Percentiles rank a stretch among this genome's conserved stretches.
phyloP scores from a whole-genome alignment of 805 yeast genomes.

The Candida cerambycidarum region DNA sequence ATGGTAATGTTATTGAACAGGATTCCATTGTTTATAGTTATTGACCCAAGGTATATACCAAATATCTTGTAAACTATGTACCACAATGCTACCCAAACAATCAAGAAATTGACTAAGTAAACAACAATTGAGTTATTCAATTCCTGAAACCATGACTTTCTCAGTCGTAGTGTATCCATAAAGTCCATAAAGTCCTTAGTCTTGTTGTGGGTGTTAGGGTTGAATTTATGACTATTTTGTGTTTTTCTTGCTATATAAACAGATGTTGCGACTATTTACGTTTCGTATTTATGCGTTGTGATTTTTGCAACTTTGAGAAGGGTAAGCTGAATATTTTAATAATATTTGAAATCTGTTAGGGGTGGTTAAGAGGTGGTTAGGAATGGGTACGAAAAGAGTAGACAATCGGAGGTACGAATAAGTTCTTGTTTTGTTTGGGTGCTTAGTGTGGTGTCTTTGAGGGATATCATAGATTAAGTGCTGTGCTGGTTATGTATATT shows the following conservation, averaged over 20 bases:
- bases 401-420: too few relatives aligned
- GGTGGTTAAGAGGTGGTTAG: too few relatives aligned
- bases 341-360: too few relatives aligned
- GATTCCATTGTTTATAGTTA: constrained; percentile 39
- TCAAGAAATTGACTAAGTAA: constrained; percentile 4
- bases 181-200: too few relatives aligned
- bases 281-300: neutral
- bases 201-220: too few relatives aligned
- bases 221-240: neutral
- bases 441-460: too few relatives aligned
- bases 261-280: neutral
- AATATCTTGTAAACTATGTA: constrained; percentile 24
- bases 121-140: constrained; percentile 3
- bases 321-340: too few relatives aligned
- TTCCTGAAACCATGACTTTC: neutral
- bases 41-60: constrained; percentile 34
- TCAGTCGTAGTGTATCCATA: neutral
- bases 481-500: too few relatives aligned
- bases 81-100: constrained; percentile 33
- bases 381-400: too few relatives aligned
- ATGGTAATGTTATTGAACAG: constrained; percentile 32
- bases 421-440: too few relatives aligned
- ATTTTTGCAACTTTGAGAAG: neutral
- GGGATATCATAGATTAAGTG: too few relatives aligned
- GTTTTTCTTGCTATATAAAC: neutral